Evolutionary conservation across 768 basidiomycete genomes (phyloP).

Genomic region (Hygrocybe punicea): DNA sequence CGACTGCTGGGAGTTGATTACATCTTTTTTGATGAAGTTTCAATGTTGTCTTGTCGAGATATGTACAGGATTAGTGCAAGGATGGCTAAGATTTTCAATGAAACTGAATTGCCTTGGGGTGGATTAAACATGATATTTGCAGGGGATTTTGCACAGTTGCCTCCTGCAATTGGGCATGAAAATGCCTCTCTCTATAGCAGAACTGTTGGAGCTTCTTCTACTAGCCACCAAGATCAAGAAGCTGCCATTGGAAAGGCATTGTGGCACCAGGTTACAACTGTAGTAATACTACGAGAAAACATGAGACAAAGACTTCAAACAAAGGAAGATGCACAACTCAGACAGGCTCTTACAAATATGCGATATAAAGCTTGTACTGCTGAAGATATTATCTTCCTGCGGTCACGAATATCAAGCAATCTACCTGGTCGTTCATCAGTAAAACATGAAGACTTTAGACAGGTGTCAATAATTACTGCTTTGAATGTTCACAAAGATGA

Average conservation of each 20-base stretch:
- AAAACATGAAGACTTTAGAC: conserved; percentile 21
- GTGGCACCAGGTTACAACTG: conserved; percentile 32
- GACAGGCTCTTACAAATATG: conserved; percentile 18
- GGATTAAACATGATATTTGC: conserved; percentile 17
- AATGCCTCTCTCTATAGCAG: too few relatives aligned
- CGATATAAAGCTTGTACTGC: conserved; percentile 38
- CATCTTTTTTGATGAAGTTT: conserved; percentile 32
- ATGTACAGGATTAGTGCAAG: too few relatives aligned
- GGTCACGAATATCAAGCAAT: conserved; percentile 19
- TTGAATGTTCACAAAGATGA: conserved; percentile 37
- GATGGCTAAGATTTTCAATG: too few relatives aligned
- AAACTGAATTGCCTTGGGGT: too few relatives aligned
- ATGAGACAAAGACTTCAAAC: conserved; percentile 26
- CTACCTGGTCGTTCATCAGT: conserved; percentile 10
- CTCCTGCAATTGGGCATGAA: too few relatives aligned
- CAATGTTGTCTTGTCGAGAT: too few relatives aligned
- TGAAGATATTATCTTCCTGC: conserved; percentile 37
- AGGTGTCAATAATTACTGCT: conserved; percentile 40
- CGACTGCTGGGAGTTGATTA: conserved; percentile 10
- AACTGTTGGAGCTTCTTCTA: neutral
- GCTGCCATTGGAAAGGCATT: conserved; percentile 23
- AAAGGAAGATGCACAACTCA: conserved; percentile 14
- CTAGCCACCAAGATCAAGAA: conserved; percentile 11
- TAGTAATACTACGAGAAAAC: conserved; percentile 33
- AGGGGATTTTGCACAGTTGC: conserved; percentile 34